Conservation (phyloP, 2,329 filamentous ascomycete species). For the Aspergillus quadricinctus region DNA sequence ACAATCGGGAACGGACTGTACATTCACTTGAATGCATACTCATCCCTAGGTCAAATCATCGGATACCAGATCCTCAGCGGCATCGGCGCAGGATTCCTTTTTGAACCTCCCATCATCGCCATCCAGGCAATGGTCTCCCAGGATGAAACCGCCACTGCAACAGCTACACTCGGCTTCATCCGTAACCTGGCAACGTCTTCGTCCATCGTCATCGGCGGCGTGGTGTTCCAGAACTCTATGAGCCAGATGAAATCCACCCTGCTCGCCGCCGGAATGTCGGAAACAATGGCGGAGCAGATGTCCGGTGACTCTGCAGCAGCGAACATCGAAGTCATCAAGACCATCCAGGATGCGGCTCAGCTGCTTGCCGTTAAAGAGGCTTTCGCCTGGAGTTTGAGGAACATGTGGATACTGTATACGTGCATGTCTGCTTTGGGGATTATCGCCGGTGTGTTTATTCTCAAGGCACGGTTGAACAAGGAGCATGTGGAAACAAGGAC, state of each 20-base stretch:
- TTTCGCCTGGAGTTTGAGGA: conserved; percentile 46
- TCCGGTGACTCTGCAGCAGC: conserved; percentile 45
- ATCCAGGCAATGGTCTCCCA: conserved; percentile 51
- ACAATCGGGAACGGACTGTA: conserved; percentile 47
- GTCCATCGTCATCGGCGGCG: conserved; percentile 69
- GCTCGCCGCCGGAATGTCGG: conserved; percentile 48
- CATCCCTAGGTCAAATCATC: conserved; percentile 40
- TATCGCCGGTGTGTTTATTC: conserved; percentile 30
- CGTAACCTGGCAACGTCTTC: conserved; percentile 65
- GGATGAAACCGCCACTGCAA: conserved; percentile 48
- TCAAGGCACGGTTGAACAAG: conserved; percentile 12
- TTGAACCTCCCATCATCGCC: conserved; percentile 55
- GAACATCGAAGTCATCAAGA: conserved; percentile 42
- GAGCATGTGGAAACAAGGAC: conserved; percentile 20
- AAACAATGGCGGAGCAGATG: conserved; percentile 21
- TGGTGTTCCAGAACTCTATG: conserved; percentile 67
- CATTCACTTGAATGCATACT: conserved; percentile 37
- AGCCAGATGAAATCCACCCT: conserved; percentile 23
- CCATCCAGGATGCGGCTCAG: conserved; percentile 37
- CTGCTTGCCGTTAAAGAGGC: conserved; percentile 41
- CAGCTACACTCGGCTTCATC: conserved; percentile 51
- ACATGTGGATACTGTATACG: conserved; percentile 44
- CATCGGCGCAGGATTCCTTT: conserved; percentile 50
- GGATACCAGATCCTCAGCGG: conserved; percentile 50
- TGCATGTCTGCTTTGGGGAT: conserved; percentile 21